Percentiles rank a stretch among this genome's conserved stretches.
phyloP scores from a whole-genome alignment of 108 stramenopile genomes.

The Epipyxis sp. region DNA sequence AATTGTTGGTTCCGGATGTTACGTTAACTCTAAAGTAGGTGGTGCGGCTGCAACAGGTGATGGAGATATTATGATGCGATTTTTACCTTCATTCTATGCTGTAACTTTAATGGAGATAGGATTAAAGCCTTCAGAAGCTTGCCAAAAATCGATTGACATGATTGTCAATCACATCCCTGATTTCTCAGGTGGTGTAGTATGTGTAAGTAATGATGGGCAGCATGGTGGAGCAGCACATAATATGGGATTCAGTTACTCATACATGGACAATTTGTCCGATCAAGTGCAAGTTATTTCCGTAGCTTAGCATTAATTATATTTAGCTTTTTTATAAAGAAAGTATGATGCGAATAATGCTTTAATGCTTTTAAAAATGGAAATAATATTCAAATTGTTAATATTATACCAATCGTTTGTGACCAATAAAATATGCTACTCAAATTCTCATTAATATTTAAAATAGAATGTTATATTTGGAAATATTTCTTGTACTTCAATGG shows the following conservation, averaged over 20 bases:
- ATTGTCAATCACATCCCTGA: constrained; percentile 31
- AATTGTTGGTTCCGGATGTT: constrained; percentile 46
- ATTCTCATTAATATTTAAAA: too few species aligned
- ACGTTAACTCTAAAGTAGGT: constrained; percentile 48
- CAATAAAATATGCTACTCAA: too few species aligned
- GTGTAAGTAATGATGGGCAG: constrained; percentile 43
- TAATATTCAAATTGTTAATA: too few species aligned
- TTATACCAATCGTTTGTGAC: too few species aligned
- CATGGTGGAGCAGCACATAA: constrained; percentile 44
- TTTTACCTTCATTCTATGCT: constrained; percentile 45
- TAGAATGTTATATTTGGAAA: too few species aligned
- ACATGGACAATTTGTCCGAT: too few species aligned
- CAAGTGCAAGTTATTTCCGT: too few species aligned
- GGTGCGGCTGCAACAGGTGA: constrained; percentile 48
- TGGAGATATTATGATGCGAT: constrained; percentile 56
- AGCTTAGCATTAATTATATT: too few species aligned
- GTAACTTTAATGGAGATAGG: constrained; percentile 47
- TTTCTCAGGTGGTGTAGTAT: constrained; percentile 42
- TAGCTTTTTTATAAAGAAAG: too few species aligned
- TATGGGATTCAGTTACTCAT: constrained; percentile 42
- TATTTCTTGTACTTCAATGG: too few species aligned
- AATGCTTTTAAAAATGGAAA: too few species aligned
- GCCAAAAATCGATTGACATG: constrained; percentile 25
- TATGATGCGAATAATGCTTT: too few species aligned
- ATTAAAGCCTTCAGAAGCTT: constrained; percentile 34